A percentile compares a stretch with the other conserved stretches of the same genome.
Evolutionary conservation across 2,329 filamentous ascomycete genomes (phyloP).

Genomic region (Sporothrix brasiliensis): DNA sequence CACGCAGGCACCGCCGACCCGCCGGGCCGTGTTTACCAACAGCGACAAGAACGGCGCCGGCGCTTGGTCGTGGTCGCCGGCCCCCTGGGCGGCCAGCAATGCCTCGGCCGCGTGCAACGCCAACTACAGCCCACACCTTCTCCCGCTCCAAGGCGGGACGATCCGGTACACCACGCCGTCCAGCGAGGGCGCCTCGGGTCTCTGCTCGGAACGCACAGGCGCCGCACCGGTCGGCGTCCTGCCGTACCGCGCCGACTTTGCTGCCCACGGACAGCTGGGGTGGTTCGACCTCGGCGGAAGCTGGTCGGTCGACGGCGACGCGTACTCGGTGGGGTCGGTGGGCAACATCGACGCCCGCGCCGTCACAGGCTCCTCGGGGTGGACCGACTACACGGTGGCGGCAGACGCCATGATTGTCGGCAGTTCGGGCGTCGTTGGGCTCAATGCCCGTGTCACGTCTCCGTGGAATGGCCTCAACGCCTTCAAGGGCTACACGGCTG

Average conservation of each 20-base stretch:
- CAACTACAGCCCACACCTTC: constrained; percentile 21
- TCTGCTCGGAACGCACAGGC: constrained; percentile 19
- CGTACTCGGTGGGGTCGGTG: background rate
- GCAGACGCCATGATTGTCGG: constrained; percentile 11
- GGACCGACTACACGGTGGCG: constrained; percentile 5
- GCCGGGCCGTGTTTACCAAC: constrained; percentile 7
- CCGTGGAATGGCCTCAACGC: constrained; percentile 18
- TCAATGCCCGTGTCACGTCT: background rate
- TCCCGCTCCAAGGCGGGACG: background rate
- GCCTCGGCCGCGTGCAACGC: constrained; percentile 14
- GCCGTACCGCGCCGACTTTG: constrained; percentile 11
- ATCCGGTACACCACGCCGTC: constrained; percentile 9
- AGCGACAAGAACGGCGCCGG: background rate
- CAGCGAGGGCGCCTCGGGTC: constrained; percentile 8
- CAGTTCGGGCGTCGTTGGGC: background rate
- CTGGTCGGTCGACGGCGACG: constrained; percentile 4
- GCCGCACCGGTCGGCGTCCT: constrained; percentile 1
- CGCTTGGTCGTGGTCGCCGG: constrained; percentile 8
- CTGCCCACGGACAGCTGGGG: constrained; percentile 7
- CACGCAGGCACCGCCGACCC: background rate
- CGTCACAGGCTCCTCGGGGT: constrained; percentile 16
- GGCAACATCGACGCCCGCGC: constrained; percentile 20
- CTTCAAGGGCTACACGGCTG: constrained; percentile 23
- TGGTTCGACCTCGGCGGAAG: constrained; percentile 12
- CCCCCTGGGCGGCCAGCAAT: constrained; percentile 19